Evolutionary conservation across 2,329 filamentous ascomycete species (phyloP), one percentile per base, ranked within the genome.

Genomic region (Aspergillus sp.): DNA sequence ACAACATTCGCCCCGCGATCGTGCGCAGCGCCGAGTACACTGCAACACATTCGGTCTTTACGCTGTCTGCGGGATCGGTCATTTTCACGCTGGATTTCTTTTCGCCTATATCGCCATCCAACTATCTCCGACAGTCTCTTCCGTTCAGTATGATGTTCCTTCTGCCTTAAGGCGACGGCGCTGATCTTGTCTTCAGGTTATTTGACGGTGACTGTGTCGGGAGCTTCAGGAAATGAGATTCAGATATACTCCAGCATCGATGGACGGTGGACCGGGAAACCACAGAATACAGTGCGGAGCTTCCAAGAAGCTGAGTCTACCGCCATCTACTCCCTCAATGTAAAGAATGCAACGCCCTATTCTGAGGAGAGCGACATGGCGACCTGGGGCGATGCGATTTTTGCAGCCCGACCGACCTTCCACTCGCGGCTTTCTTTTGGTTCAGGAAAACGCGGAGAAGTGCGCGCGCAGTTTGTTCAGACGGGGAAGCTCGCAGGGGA

Each of bases 161-260:
- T 23, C n/a, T 34, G 20, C 10, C 6, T 7, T 16, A 9, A 3
- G 19, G n/a, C 14, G 6, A 2, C 25, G 2, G 2, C 38, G 36
- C 58, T 62, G 40, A 64, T 48, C 5, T 3, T 2, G 11, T 10
- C 14, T 19, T 3, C 47, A 70, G 66, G 70, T 52, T 77, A 76
- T 51, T 58, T 78, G 47, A 77, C 72, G 0, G 71, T 76, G 14
- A 63, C 67, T 17, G 64, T 69, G 1, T 60, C 59, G 4, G 60
- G 52, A 2, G 56, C 55, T 4, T 54, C 56, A 16, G 60, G 54
- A 14, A 61, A 65, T 38, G 54, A 60, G 9, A 64, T 78, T 13
- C 73, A 77, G 49, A 58, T 77, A 3, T 76, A 74, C 52, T 72
- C 71, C 1, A 71, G 73, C 53, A 75, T 78, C 23, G 75, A 77